A percentile compares a stretch with the other conserved stretches of the same genome.
phyloP scores from a whole-genome alignment of 805 yeast genomes.

The Dipodascopsis tothii region DNA sequence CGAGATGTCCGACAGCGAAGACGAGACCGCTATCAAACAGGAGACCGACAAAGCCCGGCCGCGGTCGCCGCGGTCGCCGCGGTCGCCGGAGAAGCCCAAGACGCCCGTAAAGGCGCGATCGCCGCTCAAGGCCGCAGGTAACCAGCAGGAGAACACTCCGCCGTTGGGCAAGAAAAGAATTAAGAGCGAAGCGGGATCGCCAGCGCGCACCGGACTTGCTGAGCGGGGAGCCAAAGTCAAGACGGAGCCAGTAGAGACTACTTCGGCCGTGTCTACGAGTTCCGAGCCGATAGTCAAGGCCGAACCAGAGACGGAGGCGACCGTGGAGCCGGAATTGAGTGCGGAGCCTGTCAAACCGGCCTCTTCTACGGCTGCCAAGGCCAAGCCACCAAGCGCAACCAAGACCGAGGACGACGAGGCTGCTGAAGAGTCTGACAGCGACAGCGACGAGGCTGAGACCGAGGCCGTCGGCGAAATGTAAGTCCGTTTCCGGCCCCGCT shows the following conservation, averaged over 20 bases:
- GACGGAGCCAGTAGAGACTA: background rate
- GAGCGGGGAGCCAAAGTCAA: background rate
- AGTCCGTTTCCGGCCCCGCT: too few relatives aligned
- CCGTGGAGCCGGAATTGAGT: background rate
- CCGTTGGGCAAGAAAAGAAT: background rate
- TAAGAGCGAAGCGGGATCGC: background rate
- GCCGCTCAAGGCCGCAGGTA: too few relatives aligned
- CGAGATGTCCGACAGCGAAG: background rate
- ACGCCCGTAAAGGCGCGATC: too few relatives aligned
- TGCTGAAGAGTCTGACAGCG: background rate
- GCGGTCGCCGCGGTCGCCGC: too few relatives aligned
- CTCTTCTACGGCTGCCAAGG: too few relatives aligned
- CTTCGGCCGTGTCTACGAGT: background rate
- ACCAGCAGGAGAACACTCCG: too few relatives aligned
- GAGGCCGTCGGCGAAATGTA: background rate
- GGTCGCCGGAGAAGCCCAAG: too few relatives aligned
- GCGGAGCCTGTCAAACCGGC: too few relatives aligned
- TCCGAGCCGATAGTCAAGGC: background rate
- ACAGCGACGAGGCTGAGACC: background rate
- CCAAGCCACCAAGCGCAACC: too few relatives aligned
- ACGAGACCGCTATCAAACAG: too few relatives aligned
- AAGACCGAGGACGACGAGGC: too few relatives aligned
- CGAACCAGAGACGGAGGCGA: background rate
- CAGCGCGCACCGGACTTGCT: background rate
- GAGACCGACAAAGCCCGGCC: too few relatives aligned